Percentiles rank a stretch among this genome's conserved stretches.
Evolutionary conservation across 257 asterid genomes (phyloP).

Genomic region (Echites panduratus): DNA sequence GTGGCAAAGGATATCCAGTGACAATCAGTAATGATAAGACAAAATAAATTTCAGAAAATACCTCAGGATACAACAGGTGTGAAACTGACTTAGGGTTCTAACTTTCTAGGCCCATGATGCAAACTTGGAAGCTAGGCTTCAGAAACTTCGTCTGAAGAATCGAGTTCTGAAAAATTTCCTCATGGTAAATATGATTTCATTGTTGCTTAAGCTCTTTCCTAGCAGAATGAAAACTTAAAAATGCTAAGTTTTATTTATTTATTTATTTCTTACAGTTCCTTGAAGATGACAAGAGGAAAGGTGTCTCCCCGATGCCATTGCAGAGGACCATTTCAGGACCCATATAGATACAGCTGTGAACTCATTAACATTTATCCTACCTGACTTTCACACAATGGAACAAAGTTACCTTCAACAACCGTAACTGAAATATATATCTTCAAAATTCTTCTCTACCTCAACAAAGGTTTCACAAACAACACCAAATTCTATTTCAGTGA

Average conservation of each 20-base stretch:
- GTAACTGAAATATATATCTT: neutral
- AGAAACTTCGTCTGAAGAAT: conserved; percentile 20
- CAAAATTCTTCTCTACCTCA: neutral
- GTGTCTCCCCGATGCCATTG: conserved; percentile 16
- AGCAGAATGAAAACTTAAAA: neutral
- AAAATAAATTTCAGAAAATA: neutral
- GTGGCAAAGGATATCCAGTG: neutral
- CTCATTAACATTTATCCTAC: neutral
- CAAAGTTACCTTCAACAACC: neutral
- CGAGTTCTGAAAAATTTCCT: conserved; percentile 25
- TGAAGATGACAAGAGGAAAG: conserved; percentile 17
- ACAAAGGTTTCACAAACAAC: neutral
- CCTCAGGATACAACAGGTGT: too few species aligned
- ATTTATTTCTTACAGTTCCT: conserved; percentile 12
- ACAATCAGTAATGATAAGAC: neutral
- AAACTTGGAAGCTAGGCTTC: conserved; percentile 13
- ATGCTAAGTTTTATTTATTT: too few species aligned
- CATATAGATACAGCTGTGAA: conserved; percentile 2
- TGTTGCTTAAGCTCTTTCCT: neutral
- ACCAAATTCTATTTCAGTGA: neutral
- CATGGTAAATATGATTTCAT: conserved; percentile 9
- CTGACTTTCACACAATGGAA: neutral
- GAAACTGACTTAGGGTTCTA: neutral
- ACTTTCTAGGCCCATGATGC: conserved; percentile 24
- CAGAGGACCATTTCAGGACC: conserved; percentile 31